Evolutionary conservation across 2,329 filamentous ascomycete genomes (phyloP), one percentile per base, ranked within the genome.

Genomic region (Fusarium dlaminii): DNA sequence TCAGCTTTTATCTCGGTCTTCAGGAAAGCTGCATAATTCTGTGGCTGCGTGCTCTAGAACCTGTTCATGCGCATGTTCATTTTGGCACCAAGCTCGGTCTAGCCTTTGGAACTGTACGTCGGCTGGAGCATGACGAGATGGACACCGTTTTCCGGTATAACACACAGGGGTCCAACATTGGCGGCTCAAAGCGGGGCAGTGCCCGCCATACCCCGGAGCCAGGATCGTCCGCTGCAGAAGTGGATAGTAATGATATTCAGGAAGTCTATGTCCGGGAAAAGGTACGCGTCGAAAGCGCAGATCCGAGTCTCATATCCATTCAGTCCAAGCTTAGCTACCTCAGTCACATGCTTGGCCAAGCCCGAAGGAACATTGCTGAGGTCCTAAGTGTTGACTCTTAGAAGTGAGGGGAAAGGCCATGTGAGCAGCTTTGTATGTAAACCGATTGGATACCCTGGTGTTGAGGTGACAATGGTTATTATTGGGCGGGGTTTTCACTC

Each of bases 211-310:
- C 73, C 39, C 73, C 75, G 32, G 77, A 78, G 37, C 73, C 75
- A n/a, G 59, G 68, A 39, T 68, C 78, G 18, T 55, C 69, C 17
- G 63, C 71, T 7, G 63, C 75, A 13, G 67, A 70, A 27, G 73
- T 73, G 37, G 74, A 75, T 22, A 66, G 46, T 34, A 70, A 60
- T 46, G 77, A 79, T 40, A 70, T 81, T 37, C 81, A 83, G 6
- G 91, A 96, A 70, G 95, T 98, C 6, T 92, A 90, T 73, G 96
- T 98, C 51, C 91, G 92, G 75, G 96, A 98, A 81, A 98, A 98
- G 84, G 90, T 98, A 9, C 88, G 93, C 45, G 92, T 98, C 5
- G 95, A 98, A 82, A 96, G 91, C 78, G 94, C 95, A 63, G 95
- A 98, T 81, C 96, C 96, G 3, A 95, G 91, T 76, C 81, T 98